Evolutionary conservation across 257 asterid species (phyloP).

Genomic region (Solanum etuberosum): DNA sequence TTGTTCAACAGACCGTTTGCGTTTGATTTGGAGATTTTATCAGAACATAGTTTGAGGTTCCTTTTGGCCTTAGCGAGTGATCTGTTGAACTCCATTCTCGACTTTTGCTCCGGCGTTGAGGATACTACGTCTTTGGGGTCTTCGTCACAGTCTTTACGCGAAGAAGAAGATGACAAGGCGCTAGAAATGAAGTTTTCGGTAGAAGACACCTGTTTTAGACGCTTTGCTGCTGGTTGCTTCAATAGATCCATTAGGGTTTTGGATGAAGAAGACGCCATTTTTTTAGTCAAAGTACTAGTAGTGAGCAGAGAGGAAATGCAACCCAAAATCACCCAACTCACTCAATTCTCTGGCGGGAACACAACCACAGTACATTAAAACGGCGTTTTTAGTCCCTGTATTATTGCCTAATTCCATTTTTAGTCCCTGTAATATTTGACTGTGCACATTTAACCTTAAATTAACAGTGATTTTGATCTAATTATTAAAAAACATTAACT

Average conservation of each 20-base stretch:
- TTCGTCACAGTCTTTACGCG: background rate
- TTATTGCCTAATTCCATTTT: too few species aligned
- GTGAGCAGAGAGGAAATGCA: background rate
- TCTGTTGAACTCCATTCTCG: slow-evolving; percentile 55
- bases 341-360: background rate
- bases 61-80: slow-evolving; percentile 66
- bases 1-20: background rate
- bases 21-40: slow-evolving; percentile 33
- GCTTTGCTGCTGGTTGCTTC: slow-evolving; percentile 76
- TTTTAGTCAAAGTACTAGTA: background rate
- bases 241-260: slow-evolving; percentile 66
- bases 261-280: slow-evolving; percentile 24
- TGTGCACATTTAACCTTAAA: too few species aligned
- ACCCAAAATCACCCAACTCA: background rate
- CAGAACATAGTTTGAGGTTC: slow-evolving; percentile 60
- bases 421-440: too few species aligned
- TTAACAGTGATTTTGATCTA: too few species aligned
- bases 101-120: slow-evolving; percentile 52
- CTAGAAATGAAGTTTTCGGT: background rate
- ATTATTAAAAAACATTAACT: too few species aligned
- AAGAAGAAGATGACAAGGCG: slow-evolving; percentile 12
- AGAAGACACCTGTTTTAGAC: slow-evolving; percentile 41
- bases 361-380: too few species aligned
- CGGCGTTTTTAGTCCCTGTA: too few species aligned
- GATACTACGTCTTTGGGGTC: slow-evolving; percentile 13